These are phyloP conservation scores for Veloporphyrellus conicus DNA, from an alignment of 1,284 basidiomycete genomes.

Conservation along the genomic window DNA sequence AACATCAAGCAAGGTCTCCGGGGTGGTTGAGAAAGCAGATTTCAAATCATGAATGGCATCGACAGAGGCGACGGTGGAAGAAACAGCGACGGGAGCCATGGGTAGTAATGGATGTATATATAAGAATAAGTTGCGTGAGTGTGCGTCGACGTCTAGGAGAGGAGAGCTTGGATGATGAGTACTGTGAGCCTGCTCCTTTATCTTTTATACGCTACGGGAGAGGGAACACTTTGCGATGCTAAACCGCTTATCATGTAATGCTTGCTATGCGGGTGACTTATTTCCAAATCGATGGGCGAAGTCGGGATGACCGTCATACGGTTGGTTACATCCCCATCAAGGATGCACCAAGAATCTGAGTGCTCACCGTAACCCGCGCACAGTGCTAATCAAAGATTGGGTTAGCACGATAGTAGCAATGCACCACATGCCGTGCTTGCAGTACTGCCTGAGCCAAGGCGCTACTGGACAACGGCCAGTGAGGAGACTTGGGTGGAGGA, in stretches of 20 bases:
- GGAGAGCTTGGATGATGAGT: background rate
- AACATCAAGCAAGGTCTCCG: slow-evolving; percentile 25
- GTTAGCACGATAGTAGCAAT: background rate
- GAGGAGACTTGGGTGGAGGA: background rate
- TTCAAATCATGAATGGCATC: slow-evolving; percentile 14
- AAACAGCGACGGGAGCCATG: slow-evolving; percentile 17
- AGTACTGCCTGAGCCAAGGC: background rate
- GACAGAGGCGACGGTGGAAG: slow-evolving; percentile 8
- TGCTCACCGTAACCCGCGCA: too few relatives aligned
- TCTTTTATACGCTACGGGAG: slow-evolving; percentile 14
- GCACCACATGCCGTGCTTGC: background rate
- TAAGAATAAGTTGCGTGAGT: background rate
- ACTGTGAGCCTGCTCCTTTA: background rate
- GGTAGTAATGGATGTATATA: background rate
- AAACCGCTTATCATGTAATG: too few relatives aligned
- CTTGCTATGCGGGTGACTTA: too few relatives aligned
- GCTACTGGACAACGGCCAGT: background rate
- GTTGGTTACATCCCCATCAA: too few relatives aligned
- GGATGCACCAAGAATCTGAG: too few relatives aligned
- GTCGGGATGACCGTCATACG: too few relatives aligned
- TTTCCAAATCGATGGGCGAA: too few relatives aligned
- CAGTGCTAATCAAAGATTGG: background rate
- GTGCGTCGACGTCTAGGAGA: slow-evolving; percentile 5
- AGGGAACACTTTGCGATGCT: background rate
- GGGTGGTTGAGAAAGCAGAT: slow-evolving; percentile 6